Conservation (phyloP, 108 stramenopile species). For the Pseudonitzschia multiseries region DNA sequence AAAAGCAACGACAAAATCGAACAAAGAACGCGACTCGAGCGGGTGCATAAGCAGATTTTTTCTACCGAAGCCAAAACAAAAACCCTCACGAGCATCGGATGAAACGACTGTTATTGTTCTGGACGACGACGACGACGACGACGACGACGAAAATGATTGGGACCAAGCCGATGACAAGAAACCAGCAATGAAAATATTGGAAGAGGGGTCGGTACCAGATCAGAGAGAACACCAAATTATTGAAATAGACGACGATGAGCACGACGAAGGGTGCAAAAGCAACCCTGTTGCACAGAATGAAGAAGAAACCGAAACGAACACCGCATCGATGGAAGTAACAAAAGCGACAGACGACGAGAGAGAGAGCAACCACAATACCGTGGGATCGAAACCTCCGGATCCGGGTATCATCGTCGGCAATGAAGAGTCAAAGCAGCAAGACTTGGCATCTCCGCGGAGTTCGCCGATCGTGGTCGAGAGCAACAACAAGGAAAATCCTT, state of each 20-base stretch:
- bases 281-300: not conserved
- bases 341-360: not conserved
- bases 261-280: not conserved
- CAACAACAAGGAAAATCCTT: conserved; percentile 36
- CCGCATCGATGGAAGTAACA: not conserved
- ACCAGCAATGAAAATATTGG: no score
- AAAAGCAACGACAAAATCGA: not conserved
- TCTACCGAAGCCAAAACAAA: not conserved
- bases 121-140: not conserved
- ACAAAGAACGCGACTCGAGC: no score
- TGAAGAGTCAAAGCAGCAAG: not conserved
- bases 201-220: no score
- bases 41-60: conserved; percentile 9
- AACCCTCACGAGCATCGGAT: not conserved
- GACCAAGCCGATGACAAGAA: no score
- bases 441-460: not conserved
- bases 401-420: not conserved
- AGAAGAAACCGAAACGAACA: not conserved
- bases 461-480: not conserved
- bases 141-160: not conserved
- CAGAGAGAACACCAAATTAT: not conserved
- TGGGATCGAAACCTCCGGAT: not conserved
- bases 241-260: conserved; percentile 4
- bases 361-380: not conserved
- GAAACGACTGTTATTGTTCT: not conserved